Percentiles rank a stretch among this genome's conserved stretches.
Evolutionary conservation across 495 filamentous ascomycete genomes (phyloP).

Genomic region (Annulohypoxylon maeteangense): DNA sequence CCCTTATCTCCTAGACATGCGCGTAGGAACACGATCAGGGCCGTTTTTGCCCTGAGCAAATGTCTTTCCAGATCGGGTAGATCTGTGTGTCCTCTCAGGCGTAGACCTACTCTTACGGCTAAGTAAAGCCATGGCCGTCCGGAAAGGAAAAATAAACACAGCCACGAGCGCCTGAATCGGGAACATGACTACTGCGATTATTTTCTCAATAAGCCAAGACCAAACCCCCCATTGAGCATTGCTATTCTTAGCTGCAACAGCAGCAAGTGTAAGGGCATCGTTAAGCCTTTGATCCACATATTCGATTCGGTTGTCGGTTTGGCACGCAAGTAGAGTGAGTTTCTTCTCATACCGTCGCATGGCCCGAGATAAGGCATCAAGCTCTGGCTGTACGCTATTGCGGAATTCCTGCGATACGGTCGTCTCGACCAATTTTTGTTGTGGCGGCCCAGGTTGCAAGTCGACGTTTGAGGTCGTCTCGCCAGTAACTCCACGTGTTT

Average conservation of each 20-base stretch:
- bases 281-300: slow-evolving; percentile 74
- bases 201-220: slow-evolving; percentile 45
- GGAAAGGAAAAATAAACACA: slow-evolving; percentile 45
- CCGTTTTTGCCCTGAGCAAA: slow-evolving; percentile 23
- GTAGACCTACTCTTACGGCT: slow-evolving; percentile 33
- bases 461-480: slow-evolving; percentile 37
- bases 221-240: slow-evolving; percentile 44
- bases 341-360: slow-evolving; percentile 96
- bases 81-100: slow-evolving; percentile 29
- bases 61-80: slow-evolving; percentile 26
- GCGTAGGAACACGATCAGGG: slow-evolving; percentile 43
- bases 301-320: slow-evolving; percentile 79
- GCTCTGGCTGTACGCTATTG: slow-evolving; percentile 75
- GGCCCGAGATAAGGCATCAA: slow-evolving; percentile 90
- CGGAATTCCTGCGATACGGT: slow-evolving; percentile 70
- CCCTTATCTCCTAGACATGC: slow-evolving; percentile 39
- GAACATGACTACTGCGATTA: slow-evolving; percentile 39
- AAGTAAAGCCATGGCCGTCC: slow-evolving; percentile 39
- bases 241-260: slow-evolving; percentile 71
- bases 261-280: slow-evolving; percentile 83
- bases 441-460: slow-evolving; percentile 39
- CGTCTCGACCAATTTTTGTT: slow-evolving; percentile 50
- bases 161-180: slow-evolving; percentile 48
- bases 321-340: slow-evolving; percentile 72
- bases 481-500: slow-evolving; percentile 64